Base-by-base conservation (phyloP, 805 yeast genomes). In the Teunomyces gatunensis region DNA sequence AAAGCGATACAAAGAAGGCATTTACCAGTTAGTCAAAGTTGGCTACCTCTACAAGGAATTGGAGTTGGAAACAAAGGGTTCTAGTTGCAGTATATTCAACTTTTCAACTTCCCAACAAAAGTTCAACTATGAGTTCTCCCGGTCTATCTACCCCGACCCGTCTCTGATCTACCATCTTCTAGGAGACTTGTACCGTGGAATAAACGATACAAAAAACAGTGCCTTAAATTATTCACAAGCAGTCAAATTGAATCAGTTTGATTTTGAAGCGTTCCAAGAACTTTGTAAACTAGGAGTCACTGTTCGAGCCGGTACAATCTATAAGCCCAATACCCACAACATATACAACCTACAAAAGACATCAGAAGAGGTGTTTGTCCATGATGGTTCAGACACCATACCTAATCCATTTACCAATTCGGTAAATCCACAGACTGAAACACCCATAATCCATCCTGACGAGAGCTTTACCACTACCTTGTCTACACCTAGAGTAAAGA, bases 241-340 rank as follows among this genome's bases (percentile, higher is more conserved):
- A 0, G 73, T 89, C 47, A 80, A 81, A 49, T 67, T 75, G 52
- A 87, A 94, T 60, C 96, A 96, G 13, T 88, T 74, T 59, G 75
- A 89, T 35, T 89, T 94, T 79, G 97, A 89, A 60, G 89, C 97
- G 0, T 83, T 89, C 53, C 89, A 84, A 54, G 84, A 84, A 37
- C 69, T 94, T 42, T 82, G 89, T 56, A 74, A 75, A 42, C 69
- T 85, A 67, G 94, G 96, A 10, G 88, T 85, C 15, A 79, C 79
- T 48, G 75, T 89, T 15, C 80, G 82, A 48, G 81, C 84, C 5
- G 78, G 78, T 52, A 64, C 82, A 0, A 70, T 83, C 25, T 84
- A 73, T 61, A 76, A 74, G 48, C 51, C 54, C 23, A 50, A 46
- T 35, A 13, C 25, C 28, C 44, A 41, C 15, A 33, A 23, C 13